A percentile compares a stretch with the other conserved stretches of the same genome.
These are phyloP conservation scores for Trichoderma semiorbis DNA, from an alignment of 2,329 filamentous ascomycete genomes.

Conservation along the genomic window DNA sequence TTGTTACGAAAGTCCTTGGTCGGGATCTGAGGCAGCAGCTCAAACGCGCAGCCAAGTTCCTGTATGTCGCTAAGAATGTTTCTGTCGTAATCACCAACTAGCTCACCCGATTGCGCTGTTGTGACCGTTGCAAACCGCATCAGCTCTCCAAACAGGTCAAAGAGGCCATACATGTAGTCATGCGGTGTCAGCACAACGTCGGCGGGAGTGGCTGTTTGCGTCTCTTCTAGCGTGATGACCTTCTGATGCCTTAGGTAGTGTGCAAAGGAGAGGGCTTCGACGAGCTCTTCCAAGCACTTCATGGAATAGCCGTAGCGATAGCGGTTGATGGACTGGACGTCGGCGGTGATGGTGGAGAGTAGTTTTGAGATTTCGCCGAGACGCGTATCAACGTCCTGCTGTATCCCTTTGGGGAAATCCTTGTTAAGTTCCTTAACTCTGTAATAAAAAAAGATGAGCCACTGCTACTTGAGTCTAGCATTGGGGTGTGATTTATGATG, in stretches of 20 bases:
- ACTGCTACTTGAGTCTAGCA: not conserved
- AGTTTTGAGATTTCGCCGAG: conserved; percentile 67
- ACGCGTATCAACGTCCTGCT: conserved; percentile 66
- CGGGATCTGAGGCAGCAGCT: conserved; percentile 62
- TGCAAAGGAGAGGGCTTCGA: conserved; percentile 85
- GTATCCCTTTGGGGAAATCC: conserved; percentile 64
- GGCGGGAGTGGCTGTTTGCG: conserved; percentile 46
- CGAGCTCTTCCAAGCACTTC: conserved; percentile 87
- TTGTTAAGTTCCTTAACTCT: conserved; percentile 63
- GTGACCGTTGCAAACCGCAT: conserved; percentile 94
- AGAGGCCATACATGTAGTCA: conserved; percentile 87
- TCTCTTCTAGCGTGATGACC: conserved; percentile 66
- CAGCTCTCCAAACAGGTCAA: conserved; percentile 91
- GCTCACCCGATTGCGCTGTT: conserved; percentile 68
- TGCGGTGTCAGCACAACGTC: conserved; percentile 67
- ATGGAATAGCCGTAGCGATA: conserved; percentile 79
- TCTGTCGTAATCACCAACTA: conserved; percentile 40
- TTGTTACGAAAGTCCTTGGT: conserved; percentile 68
- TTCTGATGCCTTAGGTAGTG: conserved; percentile 79
- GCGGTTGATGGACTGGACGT: conserved; percentile 75
- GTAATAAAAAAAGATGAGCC: not conserved
- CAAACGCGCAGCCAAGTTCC: conserved; percentile 70
- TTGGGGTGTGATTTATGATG: no score
- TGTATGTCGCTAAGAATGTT: conserved; percentile 80
- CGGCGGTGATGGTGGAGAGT: conserved; percentile 64